Evolutionary conservation across 2,329 filamentous ascomycete species (phyloP).

Genomic region (Fusarium beomiforme): DNA sequence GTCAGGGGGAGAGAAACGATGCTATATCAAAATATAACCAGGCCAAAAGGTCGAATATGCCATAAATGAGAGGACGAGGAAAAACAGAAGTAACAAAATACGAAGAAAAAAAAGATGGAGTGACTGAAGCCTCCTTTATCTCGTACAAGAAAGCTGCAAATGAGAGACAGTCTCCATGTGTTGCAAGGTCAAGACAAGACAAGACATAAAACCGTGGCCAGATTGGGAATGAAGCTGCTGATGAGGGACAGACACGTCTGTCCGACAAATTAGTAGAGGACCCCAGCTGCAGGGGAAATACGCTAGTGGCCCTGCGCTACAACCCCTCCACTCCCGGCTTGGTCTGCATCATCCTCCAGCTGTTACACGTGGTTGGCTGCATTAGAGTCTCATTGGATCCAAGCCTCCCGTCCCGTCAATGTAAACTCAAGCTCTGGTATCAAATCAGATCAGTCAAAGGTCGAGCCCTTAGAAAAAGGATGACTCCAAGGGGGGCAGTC

Average conservation of each 20-base stretch:
- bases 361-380: conserved; percentile 16
- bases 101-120: background rate
- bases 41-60: conserved; percentile 1
- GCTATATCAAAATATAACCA: conserved; percentile 1
- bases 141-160: conserved; percentile 1
- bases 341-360: background rate
- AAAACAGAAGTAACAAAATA: background rate
- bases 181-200: background rate
- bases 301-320: conserved; percentile 22
- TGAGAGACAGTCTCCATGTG: conserved; percentile 8
- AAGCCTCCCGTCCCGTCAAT: background rate
- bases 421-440: background rate
- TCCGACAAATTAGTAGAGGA: conserved; percentile 14
- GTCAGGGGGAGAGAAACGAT: conserved; percentile 27
- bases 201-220: conserved; percentile 39
- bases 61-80: conserved; percentile 15
- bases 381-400: conserved; percentile 12
- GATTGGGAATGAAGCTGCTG: conserved; percentile 29
- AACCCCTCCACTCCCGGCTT: background rate
- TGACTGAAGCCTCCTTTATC: background rate
- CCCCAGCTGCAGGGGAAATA: conserved; percentile 16
- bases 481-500: background rate
- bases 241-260: conserved; percentile 23
- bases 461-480: background rate
- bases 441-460: background rate